A percentile compares a stretch with the other conserved stretches of the same genome.
phyloP scores from a whole-genome alignment of 2,329 filamentous ascomycete genomes.

The Colletotrichum costaricense region DNA sequence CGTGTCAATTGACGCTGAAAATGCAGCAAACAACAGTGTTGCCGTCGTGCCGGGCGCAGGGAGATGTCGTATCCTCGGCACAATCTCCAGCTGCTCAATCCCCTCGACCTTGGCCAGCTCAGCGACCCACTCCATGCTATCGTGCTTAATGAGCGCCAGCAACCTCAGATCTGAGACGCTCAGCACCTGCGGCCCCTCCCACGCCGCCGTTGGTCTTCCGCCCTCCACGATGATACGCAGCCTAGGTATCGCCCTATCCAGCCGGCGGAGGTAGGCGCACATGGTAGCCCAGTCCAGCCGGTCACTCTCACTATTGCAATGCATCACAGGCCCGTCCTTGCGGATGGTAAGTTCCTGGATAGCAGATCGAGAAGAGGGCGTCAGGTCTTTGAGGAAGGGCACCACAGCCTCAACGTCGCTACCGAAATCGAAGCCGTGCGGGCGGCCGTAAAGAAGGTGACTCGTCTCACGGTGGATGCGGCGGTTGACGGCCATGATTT shows the following conservation, averaged over 20 bases:
- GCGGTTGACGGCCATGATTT: conserved; percentile 58
- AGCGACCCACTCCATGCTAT: conserved; percentile 67
- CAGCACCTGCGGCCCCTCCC: conserved; percentile 61
- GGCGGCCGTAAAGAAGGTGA: conserved; percentile 64
- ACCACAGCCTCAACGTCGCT: conserved; percentile 69
- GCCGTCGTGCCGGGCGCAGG: conserved; percentile 62
- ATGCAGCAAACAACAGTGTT: conserved; percentile 68
- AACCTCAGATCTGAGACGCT: conserved; percentile 59
- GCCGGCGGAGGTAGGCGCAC: conserved; percentile 53
- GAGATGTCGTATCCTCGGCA: conserved; percentile 65
- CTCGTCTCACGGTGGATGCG: conserved; percentile 66
- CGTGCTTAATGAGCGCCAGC: conserved; percentile 55
- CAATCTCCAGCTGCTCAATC: conserved; percentile 61
- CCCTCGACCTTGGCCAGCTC: conserved; percentile 63
- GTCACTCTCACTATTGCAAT: conserved; percentile 60
- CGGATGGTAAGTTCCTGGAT: conserved; percentile 63
- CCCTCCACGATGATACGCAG: conserved; percentile 66
- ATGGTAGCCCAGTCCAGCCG: conserved; percentile 59
- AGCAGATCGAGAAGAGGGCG: conserved; percentile 56
- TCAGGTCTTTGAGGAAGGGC: conserved; percentile 69
- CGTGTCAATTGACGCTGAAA: conserved; percentile 69
- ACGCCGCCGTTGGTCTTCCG: conserved; percentile 62
- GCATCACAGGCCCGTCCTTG: conserved; percentile 62
- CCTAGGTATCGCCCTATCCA: conserved; percentile 54
- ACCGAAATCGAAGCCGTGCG: conserved; percentile 69